Evolutionary conservation across 805 yeast genomes (phyloP), one percentile per base, ranked within the genome.

Genomic region (Saccharomyces mikatae): DNA sequence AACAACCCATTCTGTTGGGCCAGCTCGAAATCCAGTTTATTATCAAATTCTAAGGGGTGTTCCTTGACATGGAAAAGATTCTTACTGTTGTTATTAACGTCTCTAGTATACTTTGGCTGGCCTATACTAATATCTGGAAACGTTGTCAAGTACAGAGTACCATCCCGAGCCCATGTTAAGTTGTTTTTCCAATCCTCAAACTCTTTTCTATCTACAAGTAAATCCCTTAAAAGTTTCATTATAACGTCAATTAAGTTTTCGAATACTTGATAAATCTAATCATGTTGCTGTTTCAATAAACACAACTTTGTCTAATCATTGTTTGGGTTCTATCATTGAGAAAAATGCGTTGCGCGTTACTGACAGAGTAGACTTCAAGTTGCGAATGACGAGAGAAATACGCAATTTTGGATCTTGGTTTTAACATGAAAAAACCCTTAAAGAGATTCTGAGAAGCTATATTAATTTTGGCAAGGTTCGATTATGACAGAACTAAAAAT

Each of bases 161-260:
- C 73, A 56, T 68, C 66, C 5, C 59, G 56, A 2, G 62, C 61
- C 73, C 73, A 69, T 6, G 52, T 44, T 3, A 68, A 27, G 46
- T 60, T 65, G 27, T 60, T 57, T 28, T 61, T 54, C 65, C 67
- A 65, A 49, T 62, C 62, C 41, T 58, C 62, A 9, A 67, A 55
- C 41, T 67, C 71, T 52, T 62, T 65, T 49, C 73, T 60, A 11
- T 47, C 46, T 6, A 69, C 51, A 17, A 60, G 49, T 26, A 69
- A 52, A 59, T 68, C 71, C 49, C 59, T 66, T 46, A 67, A 46
- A 14, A 62, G 26, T 32, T 61, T 67, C 71, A 68, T 67, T 5
- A 10, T 36, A 11, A 2, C 13, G 17, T 36, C 9, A 17, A 17
- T 17, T 36, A 24, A 17, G 13, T 17, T 36, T 8, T 17, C 24